Conservation (phyloP, 2,329 filamentous ascomycete genomes). For the Beauveria bassiana region DNA sequence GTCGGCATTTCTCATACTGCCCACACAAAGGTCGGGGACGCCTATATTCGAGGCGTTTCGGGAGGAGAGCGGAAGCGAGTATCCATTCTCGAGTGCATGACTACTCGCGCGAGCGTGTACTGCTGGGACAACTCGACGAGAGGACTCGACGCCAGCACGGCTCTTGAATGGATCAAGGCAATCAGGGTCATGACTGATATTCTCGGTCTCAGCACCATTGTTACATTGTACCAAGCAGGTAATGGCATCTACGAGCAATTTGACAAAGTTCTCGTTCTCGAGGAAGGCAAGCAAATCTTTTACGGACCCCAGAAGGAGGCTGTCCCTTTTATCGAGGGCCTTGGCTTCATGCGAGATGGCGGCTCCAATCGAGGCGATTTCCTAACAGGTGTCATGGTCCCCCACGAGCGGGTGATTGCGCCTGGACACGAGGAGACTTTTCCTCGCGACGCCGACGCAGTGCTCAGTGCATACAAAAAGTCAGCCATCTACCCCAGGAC, state of each 20-base stretch:
- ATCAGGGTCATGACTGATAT: slow-evolving; percentile 76
- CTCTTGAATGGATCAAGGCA: slow-evolving; percentile 59
- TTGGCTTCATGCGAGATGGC: slow-evolving; percentile 51
- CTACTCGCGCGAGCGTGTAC: slow-evolving; percentile 62
- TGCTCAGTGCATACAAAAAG: no score
- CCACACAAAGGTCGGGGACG: not conserved
- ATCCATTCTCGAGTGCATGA: slow-evolving; percentile 35
- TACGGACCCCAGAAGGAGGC: not conserved
- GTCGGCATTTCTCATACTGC: slow-evolving; percentile 44
- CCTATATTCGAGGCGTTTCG: not conserved
- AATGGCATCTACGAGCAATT: slow-evolving; percentile 74
- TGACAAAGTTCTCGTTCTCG: slow-evolving; percentile 61
- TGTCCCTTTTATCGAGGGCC: slow-evolving; percentile 30
- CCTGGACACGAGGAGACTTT: no score
- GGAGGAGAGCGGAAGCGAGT: not conserved
- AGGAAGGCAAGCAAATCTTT: not conserved
- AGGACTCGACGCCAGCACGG: slow-evolving; percentile 60
- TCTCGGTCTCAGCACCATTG: slow-evolving; percentile 76
- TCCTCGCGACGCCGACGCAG: no score
- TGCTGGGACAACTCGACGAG: slow-evolving; percentile 72
- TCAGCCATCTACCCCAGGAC: no score
- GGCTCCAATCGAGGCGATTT: no score
- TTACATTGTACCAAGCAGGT: slow-evolving; percentile 78
- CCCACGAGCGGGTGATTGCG: no score
- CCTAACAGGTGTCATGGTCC: no score